phyloP scores from a whole-genome alignment of 352 stramenopile genomes.

The Pythium guiyangense region DNA sequence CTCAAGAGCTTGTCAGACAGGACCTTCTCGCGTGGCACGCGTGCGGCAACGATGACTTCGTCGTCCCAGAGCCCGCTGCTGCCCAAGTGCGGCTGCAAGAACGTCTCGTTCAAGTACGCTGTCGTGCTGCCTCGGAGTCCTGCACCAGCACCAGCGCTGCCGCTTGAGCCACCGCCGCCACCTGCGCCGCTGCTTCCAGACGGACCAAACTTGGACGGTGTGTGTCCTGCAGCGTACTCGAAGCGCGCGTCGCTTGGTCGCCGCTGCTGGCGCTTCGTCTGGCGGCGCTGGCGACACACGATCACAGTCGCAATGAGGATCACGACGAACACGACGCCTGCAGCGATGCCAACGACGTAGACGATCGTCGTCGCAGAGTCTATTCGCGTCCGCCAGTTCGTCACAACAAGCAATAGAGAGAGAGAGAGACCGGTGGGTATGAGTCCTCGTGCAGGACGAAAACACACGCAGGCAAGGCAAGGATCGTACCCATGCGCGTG shows the following conservation, averaged over 20 bases:
- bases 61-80: conserved; percentile 29
- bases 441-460: not conserved
- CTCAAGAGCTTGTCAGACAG: conserved; percentile 15
- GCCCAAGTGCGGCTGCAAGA: not conserved
- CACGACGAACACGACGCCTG: conserved; percentile 3
- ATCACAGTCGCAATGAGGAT: conserved; percentile 7
- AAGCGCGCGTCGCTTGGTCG: not conserved
- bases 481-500: too few species aligned
- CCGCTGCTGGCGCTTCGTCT: not conserved
- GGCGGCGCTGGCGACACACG: conserved; percentile 3
- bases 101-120: too few species aligned
- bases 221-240: too few species aligned
- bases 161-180: not conserved
- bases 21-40: conserved; percentile 29
- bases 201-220: too few species aligned
- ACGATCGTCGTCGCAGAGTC: not conserved
- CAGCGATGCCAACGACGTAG: conserved; percentile 3
- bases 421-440: not conserved
- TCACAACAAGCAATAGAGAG: not conserved
- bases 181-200: not conserved
- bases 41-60: conserved; percentile 23
- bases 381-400: not conserved
- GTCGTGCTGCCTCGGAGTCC: too few species aligned
- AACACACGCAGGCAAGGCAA: too few species aligned
- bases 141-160: too few species aligned